Conservation (phyloP, 306 rosid species). For the Trichosanthes truncata region DNA sequence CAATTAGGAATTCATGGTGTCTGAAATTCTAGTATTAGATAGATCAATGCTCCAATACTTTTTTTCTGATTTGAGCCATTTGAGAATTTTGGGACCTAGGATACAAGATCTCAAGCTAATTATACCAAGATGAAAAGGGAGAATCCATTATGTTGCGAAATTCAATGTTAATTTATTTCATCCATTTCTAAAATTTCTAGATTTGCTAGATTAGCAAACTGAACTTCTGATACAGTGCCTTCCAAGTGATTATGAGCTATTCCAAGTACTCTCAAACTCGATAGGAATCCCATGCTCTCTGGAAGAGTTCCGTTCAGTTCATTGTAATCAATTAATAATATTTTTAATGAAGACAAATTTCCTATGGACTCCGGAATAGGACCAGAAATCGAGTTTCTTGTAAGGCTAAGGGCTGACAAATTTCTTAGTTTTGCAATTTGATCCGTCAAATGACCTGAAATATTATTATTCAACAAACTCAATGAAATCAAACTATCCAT, state of each 20-base stretch:
- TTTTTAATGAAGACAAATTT: neutral
- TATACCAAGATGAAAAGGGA: conserved; percentile 18
- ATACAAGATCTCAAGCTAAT: conserved; percentile 12
- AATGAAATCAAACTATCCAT: neutral
- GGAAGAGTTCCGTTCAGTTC: conserved; percentile 9
- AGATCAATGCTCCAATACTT: neutral
- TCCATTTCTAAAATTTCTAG: neutral
- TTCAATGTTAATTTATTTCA: neutral
- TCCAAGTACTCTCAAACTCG: neutral
- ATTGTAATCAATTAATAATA: neutral
- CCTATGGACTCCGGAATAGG: neutral
- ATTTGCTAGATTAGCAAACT: conserved; percentile 3
- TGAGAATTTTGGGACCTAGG: conserved; percentile 26
- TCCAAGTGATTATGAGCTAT: neutral
- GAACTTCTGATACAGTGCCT: conserved; percentile 6
- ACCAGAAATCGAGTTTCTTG: neutral
- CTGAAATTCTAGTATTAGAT: conserved; percentile 21
- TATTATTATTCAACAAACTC: neutral
- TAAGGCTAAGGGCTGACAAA: neutral
- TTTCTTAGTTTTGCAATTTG: neutral
- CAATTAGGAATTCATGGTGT: conserved; percentile 18
- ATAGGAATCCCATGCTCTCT: neutral
- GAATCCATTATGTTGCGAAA: conserved; percentile 10
- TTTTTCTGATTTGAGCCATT: conserved; percentile 22
- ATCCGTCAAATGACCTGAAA: neutral